Conservation (phyloP, 345 rosid genomes). For the Eucalyptus cloeziana region DNA sequence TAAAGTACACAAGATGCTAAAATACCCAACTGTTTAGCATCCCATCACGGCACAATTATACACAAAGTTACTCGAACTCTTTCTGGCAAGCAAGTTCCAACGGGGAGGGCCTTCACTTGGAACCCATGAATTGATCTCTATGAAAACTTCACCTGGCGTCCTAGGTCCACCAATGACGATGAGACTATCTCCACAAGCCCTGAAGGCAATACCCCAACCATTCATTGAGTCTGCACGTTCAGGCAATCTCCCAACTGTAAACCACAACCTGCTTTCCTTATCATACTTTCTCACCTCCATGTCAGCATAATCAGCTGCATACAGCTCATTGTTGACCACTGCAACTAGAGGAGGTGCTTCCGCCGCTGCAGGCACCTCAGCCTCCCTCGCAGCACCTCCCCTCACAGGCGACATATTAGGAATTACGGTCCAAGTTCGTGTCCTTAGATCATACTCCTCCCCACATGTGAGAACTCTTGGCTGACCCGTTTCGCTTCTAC, state of each 20-base stretch:
- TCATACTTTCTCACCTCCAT: slow-evolving; percentile 76
- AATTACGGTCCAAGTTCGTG: slow-evolving; percentile 61
- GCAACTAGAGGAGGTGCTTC: slow-evolving; percentile 94
- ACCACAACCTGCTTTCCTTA: slow-evolving; percentile 49
- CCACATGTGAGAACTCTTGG: slow-evolving; percentile 47
- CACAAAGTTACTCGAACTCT: slow-evolving; percentile 72
- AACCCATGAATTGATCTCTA: slow-evolving; percentile 82
- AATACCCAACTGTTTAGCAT: slow-evolving; percentile 39
- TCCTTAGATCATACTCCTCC: slow-evolving; percentile 68
- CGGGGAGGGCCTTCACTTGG: slow-evolving; percentile 67
- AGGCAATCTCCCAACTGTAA: slow-evolving; percentile 65
- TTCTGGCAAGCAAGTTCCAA: slow-evolving; percentile 73
- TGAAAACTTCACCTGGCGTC: slow-evolving; percentile 57
- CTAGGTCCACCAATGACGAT: slow-evolving; percentile 91
- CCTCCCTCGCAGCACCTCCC: slow-evolving; percentile 19
- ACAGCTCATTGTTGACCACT: slow-evolving; percentile 68
- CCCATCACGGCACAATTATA: slow-evolving; percentile 98
- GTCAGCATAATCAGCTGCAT: slow-evolving; percentile 78
- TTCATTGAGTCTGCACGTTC: slow-evolving; percentile 77
- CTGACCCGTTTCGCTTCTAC: slow-evolving; percentile 28
- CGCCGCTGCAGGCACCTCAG: slow-evolving; percentile 45
- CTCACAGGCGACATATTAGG: slow-evolving; percentile 76
- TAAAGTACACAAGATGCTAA: slow-evolving; percentile 8
- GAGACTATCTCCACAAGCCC: slow-evolving; percentile 81
- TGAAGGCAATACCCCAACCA: slow-evolving; percentile 95